phyloP scores from a whole-genome alignment of 2,329 filamentous ascomycete genomes.

The Alternaria incomplexa region DNA sequence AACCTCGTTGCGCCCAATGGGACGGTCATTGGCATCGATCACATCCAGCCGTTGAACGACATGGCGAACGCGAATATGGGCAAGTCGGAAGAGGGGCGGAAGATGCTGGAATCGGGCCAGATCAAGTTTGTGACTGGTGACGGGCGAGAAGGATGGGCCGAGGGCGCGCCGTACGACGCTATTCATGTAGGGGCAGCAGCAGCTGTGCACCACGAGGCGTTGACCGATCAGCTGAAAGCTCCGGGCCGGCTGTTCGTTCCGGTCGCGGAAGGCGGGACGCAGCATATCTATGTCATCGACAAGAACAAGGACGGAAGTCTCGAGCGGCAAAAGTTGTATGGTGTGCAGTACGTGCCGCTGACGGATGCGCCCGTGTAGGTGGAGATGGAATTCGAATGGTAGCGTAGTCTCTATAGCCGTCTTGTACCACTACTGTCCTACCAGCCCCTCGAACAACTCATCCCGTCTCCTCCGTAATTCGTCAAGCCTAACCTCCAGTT shows the following conservation, averaged over 20 bases:
- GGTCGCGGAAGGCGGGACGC: conserved; percentile 63
- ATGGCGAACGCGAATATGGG: conserved; percentile 50
- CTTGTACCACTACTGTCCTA: conserved; percentile 51
- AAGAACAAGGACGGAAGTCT: conserved; percentile 71
- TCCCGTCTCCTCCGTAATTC: conserved; percentile 70
- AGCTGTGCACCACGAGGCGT: conserved; percentile 69
- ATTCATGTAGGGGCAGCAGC: conserved; percentile 96
- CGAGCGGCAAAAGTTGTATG: conserved; percentile 63
- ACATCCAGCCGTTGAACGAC: conserved; percentile 55
- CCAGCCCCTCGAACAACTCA: conserved; percentile 74
- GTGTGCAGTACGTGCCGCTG: conserved; percentile 78
- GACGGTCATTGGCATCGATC: conserved; percentile 56
- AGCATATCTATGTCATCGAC: conserved; percentile 76
- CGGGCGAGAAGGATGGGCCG: conserved; percentile 54
- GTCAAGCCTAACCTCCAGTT: conserved; percentile 68
- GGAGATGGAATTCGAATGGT: neutral
- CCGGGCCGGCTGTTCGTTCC: conserved; percentile 86
- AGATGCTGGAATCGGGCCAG: conserved; percentile 66
- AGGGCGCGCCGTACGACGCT: conserved; percentile 75
- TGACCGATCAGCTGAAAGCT: conserved; percentile 77
- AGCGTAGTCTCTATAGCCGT: neutral
- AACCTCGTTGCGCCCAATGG: conserved; percentile 68
- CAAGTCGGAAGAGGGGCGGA: conserved; percentile 55
- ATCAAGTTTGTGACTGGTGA: conserved; percentile 78
- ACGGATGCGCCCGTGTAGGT: conserved; percentile 66